Percentiles rank a stretch among this genome's conserved stretches.
Evolutionary conservation across 495 filamentous ascomycete genomes (phyloP).

Genomic region (Cladorrhinum samala): DNA sequence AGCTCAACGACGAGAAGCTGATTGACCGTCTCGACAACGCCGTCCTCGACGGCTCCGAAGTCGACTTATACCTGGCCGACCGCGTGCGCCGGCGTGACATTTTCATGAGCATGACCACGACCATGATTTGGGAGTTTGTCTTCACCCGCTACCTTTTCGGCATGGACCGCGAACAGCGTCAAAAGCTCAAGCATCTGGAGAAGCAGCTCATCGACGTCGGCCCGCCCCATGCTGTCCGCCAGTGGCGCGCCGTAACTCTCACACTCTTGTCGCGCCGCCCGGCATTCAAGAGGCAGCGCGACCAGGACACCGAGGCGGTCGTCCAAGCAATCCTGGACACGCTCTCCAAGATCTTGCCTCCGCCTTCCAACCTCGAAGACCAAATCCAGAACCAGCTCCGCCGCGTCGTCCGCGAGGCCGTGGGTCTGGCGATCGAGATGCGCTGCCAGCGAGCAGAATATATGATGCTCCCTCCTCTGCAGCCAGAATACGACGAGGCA

Average conservation of each 20-base stretch:
- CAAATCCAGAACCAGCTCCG: slow-evolving; percentile 75
- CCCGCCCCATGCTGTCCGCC: slow-evolving; percentile 72
- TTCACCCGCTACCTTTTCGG: slow-evolving; percentile 97
- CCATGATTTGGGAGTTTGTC: slow-evolving; percentile 95
- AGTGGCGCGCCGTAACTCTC: slow-evolving; percentile 92
- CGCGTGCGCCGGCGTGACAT: slow-evolving; percentile 81
- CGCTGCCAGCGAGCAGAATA: slow-evolving; percentile 91
- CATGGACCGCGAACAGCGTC: slow-evolving; percentile 93
- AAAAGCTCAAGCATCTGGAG: slow-evolving; percentile 91
- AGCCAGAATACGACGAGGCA: slow-evolving; percentile 88
- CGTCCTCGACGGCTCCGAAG: slow-evolving; percentile 86
- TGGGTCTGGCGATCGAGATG: slow-evolving; percentile 90
- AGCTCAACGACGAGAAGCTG: slow-evolving; percentile 80
- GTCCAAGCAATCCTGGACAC: slow-evolving; percentile 77
- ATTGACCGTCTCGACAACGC: slow-evolving; percentile 90
- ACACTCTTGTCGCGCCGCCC: slow-evolving; percentile 75
- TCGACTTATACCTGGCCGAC: slow-evolving; percentile 77
- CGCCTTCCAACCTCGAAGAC: slow-evolving; percentile 63
- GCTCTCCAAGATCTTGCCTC: slow-evolving; percentile 72
- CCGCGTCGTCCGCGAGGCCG: slow-evolving; percentile 75
- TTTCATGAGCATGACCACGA: slow-evolving; percentile 96
- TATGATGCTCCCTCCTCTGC: slow-evolving; percentile 93
- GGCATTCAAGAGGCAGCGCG: slow-evolving; percentile 66
- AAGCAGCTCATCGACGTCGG: slow-evolving; percentile 85
- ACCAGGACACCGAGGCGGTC: slow-evolving; percentile 82